These are phyloP conservation scores for Vigna radiata DNA, from an alignment of 306 rosid genomes.

Conservation along the genomic window DNA sequence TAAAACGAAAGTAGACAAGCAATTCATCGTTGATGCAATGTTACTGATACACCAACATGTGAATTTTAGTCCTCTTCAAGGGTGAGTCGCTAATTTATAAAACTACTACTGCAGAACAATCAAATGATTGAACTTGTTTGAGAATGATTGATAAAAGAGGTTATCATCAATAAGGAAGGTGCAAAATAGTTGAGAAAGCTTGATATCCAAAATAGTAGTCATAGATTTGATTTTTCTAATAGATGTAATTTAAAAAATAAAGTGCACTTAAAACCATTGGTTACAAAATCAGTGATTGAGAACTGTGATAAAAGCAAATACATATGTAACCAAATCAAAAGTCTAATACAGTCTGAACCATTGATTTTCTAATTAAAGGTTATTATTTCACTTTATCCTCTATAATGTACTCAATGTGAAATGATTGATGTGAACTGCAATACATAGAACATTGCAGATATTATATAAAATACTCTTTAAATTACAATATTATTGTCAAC, in stretches of 20 bases:
- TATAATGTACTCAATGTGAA: neutral
- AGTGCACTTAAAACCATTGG: neutral
- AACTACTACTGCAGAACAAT: conserved; percentile 4
- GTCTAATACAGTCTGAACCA: no score
- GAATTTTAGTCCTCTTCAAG: neutral
- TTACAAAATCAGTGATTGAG: neutral
- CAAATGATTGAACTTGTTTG: conserved; percentile 14
- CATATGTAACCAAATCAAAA: no score
- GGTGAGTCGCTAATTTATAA: neutral
- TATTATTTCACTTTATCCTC: no score
- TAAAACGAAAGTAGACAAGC: neutral
- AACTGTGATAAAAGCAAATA: no score
- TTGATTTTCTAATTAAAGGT: no score
- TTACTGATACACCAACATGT: neutral
- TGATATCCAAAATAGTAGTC: neutral
- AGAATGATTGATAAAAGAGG: conserved; percentile 7
- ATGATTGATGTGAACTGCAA: neutral
- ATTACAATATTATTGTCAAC: neutral
- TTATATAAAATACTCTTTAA: neutral
- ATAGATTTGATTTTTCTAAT: neutral
- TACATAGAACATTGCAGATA: neutral
- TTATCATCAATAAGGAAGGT: conserved; percentile 4
- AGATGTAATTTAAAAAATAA: neutral
- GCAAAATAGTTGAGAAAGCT: neutral
- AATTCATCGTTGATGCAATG: conserved; percentile 1